Evolutionary conservation across 1,284 basidiomycete genomes (phyloP).

Genomic region (Meira nashicola): DNA sequence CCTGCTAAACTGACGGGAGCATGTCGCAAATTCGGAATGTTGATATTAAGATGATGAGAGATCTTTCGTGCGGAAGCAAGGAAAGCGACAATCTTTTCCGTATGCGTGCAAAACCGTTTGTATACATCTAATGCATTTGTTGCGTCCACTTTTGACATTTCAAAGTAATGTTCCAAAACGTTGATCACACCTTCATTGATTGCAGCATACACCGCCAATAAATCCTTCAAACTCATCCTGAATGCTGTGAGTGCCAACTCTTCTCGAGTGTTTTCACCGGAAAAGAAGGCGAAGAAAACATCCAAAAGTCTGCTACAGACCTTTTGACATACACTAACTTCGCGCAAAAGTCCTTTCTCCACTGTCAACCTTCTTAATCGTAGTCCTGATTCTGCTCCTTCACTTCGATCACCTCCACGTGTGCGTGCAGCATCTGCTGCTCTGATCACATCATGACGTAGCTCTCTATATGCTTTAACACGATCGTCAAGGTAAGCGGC

Average conservation of each 20-base stretch:
- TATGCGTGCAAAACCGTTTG: slow-evolving; percentile 89
- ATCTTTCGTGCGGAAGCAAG: slow-evolving; percentile 87
- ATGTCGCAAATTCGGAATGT: slow-evolving; percentile 89
- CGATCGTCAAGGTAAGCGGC: slow-evolving; percentile 82
- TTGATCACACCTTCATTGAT: slow-evolving; percentile 98
- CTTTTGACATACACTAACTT: slow-evolving; percentile 83
- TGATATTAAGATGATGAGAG: slow-evolving; percentile 84
- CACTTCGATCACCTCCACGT: slow-evolving; percentile 53
- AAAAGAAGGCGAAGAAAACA: slow-evolving; percentile 62
- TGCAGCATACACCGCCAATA: slow-evolving; percentile 90
- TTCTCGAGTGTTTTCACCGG: slow-evolving; percentile 79
- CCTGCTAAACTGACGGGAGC: slow-evolving; percentile 89
- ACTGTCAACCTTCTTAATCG: slow-evolving; percentile 87
- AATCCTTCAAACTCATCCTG: slow-evolving; percentile 92
- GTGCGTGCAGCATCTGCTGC: slow-evolving; percentile 61
- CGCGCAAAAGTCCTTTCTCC: slow-evolving; percentile 87
- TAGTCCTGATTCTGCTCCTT: slow-evolving; percentile 31
- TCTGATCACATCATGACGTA: slow-evolving; percentile 87
- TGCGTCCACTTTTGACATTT: slow-evolving; percentile 92
- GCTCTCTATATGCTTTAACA: slow-evolving; percentile 80
- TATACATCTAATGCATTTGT: slow-evolving; percentile 80
- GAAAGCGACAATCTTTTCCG: slow-evolving; percentile 88
- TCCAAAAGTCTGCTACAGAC: slow-evolving; percentile 81
- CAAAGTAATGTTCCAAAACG: slow-evolving; percentile 89
- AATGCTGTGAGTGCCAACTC: slow-evolving; percentile 83